Evolutionary conservation across 495 filamentous ascomycete species (phyloP).

Genomic region (Xylaria longipes): DNA sequence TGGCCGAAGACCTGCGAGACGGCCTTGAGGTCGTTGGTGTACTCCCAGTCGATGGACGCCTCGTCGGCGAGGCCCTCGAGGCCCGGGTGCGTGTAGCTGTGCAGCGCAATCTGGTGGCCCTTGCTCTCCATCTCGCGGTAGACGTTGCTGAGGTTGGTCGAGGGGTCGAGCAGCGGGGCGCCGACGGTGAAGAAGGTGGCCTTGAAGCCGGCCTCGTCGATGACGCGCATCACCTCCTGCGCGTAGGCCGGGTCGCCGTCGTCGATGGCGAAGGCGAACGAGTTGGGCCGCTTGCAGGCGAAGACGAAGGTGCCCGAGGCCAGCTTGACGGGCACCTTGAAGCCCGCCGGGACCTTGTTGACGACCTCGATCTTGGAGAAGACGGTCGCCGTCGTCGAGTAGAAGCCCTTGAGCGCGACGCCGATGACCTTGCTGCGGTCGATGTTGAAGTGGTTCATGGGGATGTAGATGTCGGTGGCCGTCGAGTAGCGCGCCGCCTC

Average conservation of each 20-base stretch:
- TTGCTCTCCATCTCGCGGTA: constrained; percentile 68
- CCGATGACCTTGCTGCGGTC: constrained; percentile 66
- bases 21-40: constrained; percentile 65
- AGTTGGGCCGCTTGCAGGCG: constrained; percentile 72
- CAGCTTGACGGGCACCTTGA: constrained; percentile 65
- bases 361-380: constrained; percentile 72
- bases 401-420: constrained; percentile 74
- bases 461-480: constrained; percentile 71
- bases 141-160: constrained; percentile 66
- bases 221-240: constrained; percentile 67
- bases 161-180: constrained; percentile 62
- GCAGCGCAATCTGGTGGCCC: constrained; percentile 78
- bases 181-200: constrained; percentile 85
- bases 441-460: constrained; percentile 74
- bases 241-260: constrained; percentile 71
- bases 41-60: constrained; percentile 73
- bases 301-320: constrained; percentile 67
- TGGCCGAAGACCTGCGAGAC: constrained; percentile 59
- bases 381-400: constrained; percentile 55
- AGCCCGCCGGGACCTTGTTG: constrained; percentile 54
- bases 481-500: constrained; percentile 71
- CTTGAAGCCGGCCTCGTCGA: constrained; percentile 66
- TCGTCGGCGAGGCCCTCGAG: constrained; percentile 68
- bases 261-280: constrained; percentile 83
- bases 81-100: constrained; percentile 76